Evolutionary conservation across 345 rosid genomes (phyloP), one percentile per base, ranked within the genome.

Genomic region (Bruguiera parviflora): DNA sequence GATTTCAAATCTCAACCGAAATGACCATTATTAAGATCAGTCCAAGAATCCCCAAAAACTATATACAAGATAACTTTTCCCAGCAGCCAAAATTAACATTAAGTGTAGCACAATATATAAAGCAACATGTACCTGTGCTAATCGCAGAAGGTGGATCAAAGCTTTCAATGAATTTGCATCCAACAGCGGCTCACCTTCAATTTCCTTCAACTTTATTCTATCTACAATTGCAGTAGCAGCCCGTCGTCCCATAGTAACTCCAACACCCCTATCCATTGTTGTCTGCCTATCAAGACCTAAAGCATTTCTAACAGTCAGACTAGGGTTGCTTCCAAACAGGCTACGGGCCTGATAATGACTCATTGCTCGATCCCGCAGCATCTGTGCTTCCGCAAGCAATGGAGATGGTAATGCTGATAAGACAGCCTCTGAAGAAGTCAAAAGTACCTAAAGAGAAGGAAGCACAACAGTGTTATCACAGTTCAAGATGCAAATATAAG

Each of bases 291-390:
- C 92, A 82, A 89, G 87, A 63, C 96, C 99, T 83, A 94, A 82
- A 69, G 92, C 96, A 87, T 82, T 89, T 82, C 97, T 88, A 27
- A 92, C 86, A 71, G 74, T 81, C 74, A 91, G 73, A 73, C 97
- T 79, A 75, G 88, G 97, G 82, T 86, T 82, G 82, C 87, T 73
- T 67, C 94, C 96, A 82, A 93, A 89, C 69, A 91, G 86, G 77
- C 96, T 91, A 22, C 87, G 96, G 65, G 97, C 97, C 74, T 88
- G 95, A 81, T 91, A 91, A 77, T 94, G 98, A 87, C 98, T 94
- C 97, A 85, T 87, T 75, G 97, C 97, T 65, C 98, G 81, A 78
- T 94, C 97, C 77, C 98, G 84, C 52, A 94, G 88, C 93, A 91
- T 84, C 75, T 91, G 98, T 28, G 95, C 98, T 86, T 94, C 97